Evolutionary conservation across 345 rosid genomes (phyloP), one percentile per base, ranked within the genome.

Genomic region (Linum trigynum): DNA sequence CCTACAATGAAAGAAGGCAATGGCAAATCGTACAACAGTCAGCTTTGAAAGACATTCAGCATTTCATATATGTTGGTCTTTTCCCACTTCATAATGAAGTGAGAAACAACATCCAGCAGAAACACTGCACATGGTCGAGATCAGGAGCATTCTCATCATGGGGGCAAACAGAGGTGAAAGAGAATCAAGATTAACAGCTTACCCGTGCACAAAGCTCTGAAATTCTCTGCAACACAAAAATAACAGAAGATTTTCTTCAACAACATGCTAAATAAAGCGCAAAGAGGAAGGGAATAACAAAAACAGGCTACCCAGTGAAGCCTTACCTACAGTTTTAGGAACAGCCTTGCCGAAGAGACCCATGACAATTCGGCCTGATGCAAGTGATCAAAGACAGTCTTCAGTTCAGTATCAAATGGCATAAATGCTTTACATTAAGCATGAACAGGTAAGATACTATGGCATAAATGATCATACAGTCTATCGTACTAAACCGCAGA

Each of bases 201-300:
- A 95, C 99, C 97, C 10, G 97, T 95, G 81, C 99, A 95, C 9
- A 95, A 69, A 53, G 99, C 97, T 65, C 99, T 82, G 91, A 95
- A 95, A 70, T 95, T 95, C 71, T 95, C 99, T 95, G 97, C 82
- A 83, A 71, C 50, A 35, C 43, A 45, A 57, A 9, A 62, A 48
- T 39, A 4, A 8, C 11, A 11, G 62, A 66, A 55, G 16, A 70
- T 48, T 36, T 67, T 57, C 41, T 35, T 75, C 38, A 80, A 66
- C 32, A 41, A 11, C 63, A 56, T 36, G 39, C 55, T 45, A n/a
- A 59, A 61, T 35, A 15, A 42, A 62, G 57, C 48, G 35, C 51
- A 9, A 41, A 59, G 7, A 5, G n/a, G 65, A 55, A 5, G 42
- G 38, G 58, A 39, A 50, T 5, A 66, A 7, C 1, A 0, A 62